Conservation (phyloP, 768 basidiomycete species). For the Peribolospora kevripleyi region DNA sequence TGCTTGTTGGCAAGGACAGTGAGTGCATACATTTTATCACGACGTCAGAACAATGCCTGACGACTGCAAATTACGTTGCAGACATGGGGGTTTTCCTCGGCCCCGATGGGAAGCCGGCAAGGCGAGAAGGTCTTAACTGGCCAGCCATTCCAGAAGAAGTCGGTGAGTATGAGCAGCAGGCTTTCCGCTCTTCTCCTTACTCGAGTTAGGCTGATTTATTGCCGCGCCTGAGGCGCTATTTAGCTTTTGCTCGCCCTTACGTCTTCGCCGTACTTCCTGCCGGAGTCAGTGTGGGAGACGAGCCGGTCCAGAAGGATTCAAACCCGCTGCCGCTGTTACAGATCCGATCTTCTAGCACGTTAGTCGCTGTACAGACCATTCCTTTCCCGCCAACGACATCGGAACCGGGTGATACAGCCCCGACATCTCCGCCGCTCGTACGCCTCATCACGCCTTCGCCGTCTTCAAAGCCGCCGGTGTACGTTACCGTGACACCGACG, state of each 20-base stretch:
- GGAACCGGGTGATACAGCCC: not conserved
- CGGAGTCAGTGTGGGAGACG: conserved; percentile 21
- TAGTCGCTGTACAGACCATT: conserved; percentile 35
- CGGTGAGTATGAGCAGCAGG: conserved; percentile 32
- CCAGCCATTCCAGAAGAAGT: not conserved
- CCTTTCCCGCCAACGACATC: conserved; percentile 22
- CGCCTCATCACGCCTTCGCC: conserved; percentile 41
- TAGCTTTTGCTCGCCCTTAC: conserved; percentile 54
- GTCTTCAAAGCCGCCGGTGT: conserved; percentile 31
- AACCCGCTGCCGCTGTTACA: conserved; percentile 39
- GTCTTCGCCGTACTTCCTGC: conserved; percentile 49
- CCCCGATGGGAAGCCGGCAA: conserved; percentile 30
- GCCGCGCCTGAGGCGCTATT: not conserved
- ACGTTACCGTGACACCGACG: conserved; percentile 44
- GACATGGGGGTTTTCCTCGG: conserved; percentile 47
- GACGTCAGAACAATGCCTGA: no score
- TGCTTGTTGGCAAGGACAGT: conserved; percentile 59
- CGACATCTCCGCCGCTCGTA: conserved; percentile 23
- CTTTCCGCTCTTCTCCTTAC: conserved; percentile 32
- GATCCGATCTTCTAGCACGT: conserved; percentile 44
- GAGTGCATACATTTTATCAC: conserved; percentile 16
- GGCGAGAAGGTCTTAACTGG: conserved; percentile 17
- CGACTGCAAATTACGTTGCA: conserved; percentile 16
- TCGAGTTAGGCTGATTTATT: conserved; percentile 3
- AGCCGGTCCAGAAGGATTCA: conserved; percentile 18